Percentiles rank a stretch among this genome's conserved stretches.
Evolutionary conservation across 2,329 filamentous ascomycete species (phyloP).

Genomic region (Sporothrix globosa): DNA sequence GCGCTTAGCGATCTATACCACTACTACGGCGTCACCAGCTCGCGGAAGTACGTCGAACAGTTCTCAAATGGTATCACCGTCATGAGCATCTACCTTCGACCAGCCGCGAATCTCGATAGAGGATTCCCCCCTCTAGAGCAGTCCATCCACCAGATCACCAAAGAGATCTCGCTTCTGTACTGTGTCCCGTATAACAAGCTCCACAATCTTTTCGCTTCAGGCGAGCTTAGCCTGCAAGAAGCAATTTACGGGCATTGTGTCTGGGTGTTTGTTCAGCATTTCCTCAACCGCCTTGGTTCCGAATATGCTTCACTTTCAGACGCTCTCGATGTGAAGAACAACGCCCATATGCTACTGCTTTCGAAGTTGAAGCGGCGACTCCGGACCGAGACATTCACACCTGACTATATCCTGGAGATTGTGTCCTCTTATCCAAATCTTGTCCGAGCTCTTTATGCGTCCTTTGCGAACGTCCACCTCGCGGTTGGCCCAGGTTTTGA

Average conservation of each 20-base stretch:
- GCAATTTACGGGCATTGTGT: slow-evolving; percentile 96
- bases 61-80: slow-evolving; percentile 98
- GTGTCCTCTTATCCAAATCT: slow-evolving; percentile 88
- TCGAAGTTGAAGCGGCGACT: slow-evolving; percentile 94
- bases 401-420: slow-evolving; percentile 97
- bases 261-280: slow-evolving; percentile 97
- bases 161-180: slow-evolving; percentile 95
- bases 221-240: slow-evolving; percentile 88
- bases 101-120: slow-evolving; percentile 59
- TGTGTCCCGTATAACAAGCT: slow-evolving; percentile 98
- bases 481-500: slow-evolving; percentile 56
- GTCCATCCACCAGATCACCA: slow-evolving; percentile 98
- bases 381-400: slow-evolving; percentile 94
- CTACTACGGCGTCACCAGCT: slow-evolving; percentile 96
- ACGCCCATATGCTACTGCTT: slow-evolving; percentile 80
- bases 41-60: slow-evolving; percentile 96
- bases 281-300: slow-evolving; percentile 89
- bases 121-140: slow-evolving; percentile 80
- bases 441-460: slow-evolving; percentile 83
- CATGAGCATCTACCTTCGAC: slow-evolving; percentile 92
- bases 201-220: slow-evolving; percentile 82
- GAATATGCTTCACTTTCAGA: slow-evolving; percentile 88
- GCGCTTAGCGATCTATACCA: slow-evolving; percentile 95
- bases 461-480: slow-evolving; percentile 86
- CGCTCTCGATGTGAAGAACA: slow-evolving; percentile 79